Conservation (phyloP, 2,329 filamentous ascomycete species). For the Rhinocladiella similis region DNA sequence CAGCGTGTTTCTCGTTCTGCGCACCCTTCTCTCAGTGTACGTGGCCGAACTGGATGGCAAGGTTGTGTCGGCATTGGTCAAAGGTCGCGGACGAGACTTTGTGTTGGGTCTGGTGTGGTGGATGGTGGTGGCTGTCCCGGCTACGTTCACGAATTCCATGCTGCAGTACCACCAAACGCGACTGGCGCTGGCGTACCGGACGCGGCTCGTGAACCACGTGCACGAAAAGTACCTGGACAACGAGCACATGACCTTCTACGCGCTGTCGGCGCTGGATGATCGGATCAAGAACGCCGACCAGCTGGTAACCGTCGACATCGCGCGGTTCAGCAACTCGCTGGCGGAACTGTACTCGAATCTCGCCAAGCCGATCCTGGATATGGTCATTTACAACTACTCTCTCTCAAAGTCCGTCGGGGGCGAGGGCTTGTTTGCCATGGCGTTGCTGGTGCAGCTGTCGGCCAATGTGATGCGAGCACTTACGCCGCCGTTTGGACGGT, state of each 20-base stretch:
- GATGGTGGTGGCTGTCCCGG: slow-evolving; percentile 95
- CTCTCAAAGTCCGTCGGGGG: slow-evolving; percentile 93
- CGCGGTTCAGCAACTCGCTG: slow-evolving; percentile 91
- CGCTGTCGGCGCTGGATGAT: slow-evolving; percentile 90
- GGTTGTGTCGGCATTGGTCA: slow-evolving; percentile 87
- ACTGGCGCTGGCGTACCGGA: slow-evolving; percentile 87
- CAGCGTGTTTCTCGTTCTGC: slow-evolving; percentile 84
- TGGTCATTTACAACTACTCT: slow-evolving; percentile 95
- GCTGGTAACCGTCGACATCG: slow-evolving; percentile 92
- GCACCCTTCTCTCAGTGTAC: slow-evolving; percentile 91
- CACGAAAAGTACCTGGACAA: slow-evolving; percentile 96
- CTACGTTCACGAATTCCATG: slow-evolving; percentile 99
- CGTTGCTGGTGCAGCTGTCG: slow-evolving; percentile 86
- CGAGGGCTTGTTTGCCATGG: slow-evolving; percentile 95
- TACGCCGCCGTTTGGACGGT: slow-evolving; percentile 95
- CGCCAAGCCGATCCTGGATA: slow-evolving; percentile 90
- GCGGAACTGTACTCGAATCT: slow-evolving; percentile 96
- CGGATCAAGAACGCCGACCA: slow-evolving; percentile 98
- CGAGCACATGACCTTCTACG: slow-evolving; percentile 97
- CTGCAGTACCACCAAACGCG: slow-evolving; percentile 96
- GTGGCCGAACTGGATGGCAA: slow-evolving; percentile 91
- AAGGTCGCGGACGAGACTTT: slow-evolving; percentile 89
- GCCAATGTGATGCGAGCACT: slow-evolving; percentile 90
- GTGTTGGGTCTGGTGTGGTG: slow-evolving; percentile 88
- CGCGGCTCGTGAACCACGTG: slow-evolving; percentile 88